Base-by-base conservation (phyloP, 2,329 filamentous ascomycete species). In the Aspergillus viridinutans region DNA sequence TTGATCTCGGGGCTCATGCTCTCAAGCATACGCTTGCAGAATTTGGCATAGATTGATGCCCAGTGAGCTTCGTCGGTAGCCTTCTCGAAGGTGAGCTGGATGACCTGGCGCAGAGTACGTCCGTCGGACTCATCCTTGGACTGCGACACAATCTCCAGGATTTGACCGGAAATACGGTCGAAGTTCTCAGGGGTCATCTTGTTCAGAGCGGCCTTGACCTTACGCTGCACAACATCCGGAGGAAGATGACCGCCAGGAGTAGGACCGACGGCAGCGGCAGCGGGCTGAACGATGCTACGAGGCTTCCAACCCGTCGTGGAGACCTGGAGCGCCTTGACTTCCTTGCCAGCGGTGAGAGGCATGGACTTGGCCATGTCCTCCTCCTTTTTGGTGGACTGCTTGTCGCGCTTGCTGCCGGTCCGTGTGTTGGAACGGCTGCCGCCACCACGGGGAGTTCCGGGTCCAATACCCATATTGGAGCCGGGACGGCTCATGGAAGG, bases 181-280 rank as follows among this genome's bases (percentile, higher is more conserved):
- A 99, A 99, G 72, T 97, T 99, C 79, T 99, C 94, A 0, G 94
- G 94, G 0, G 94, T 97, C 94, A 99, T 97, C 88, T 99, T 99
- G 86, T 99, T 99, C 69, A 99, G 81, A 60, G 90, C 90, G 62
- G 92, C 89, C 87, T 99, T 99, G 74, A 99, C 94, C 87, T 99
- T 99, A 67, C 93, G 88, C 80, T 99, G 94, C 57, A 99, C 94
- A 81, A 94, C 86, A 67, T 93, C 90, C 25, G 94, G 93, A 63
- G 95, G 86, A 78, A 97, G 84, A 67, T 90, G 83, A 52, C 80
- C 78, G 60, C 78, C 79, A 64, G 78, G 74, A 58, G 79, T 73
- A 61, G 79, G 76, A 55, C 80, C 76, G 58, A 76, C 69, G 56
- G 75, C 72, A 5, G 76, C 69, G 57, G 75, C 72, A 5, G 29